These are phyloP conservation scores for Pulveroboletus frians DNA, from an alignment of 768 basidiomycete genomes.

Conservation along the genomic window DNA sequence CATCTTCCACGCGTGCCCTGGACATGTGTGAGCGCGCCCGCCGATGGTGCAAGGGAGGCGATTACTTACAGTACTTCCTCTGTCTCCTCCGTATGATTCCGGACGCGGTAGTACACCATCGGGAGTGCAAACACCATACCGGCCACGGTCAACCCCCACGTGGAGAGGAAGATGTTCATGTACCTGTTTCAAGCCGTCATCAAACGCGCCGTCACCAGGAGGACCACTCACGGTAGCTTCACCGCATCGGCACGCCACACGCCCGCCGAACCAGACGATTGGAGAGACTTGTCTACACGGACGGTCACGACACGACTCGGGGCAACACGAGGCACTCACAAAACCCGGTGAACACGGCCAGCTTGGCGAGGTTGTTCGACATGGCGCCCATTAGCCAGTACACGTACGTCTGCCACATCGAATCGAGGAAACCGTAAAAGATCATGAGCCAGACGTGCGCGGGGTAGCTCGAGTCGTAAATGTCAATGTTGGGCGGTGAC, in stretches of 20 bases:
- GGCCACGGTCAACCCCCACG: constrained; percentile 61
- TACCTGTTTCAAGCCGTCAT: constrained; percentile 29
- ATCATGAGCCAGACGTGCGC: constrained; percentile 61
- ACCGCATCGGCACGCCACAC: constrained; percentile 69
- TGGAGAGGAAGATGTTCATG: constrained; percentile 71
- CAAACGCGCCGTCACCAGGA: too few relatives aligned
- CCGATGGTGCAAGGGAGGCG: too few relatives aligned
- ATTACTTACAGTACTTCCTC: constrained; percentile 56
- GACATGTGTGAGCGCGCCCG: too few relatives aligned
- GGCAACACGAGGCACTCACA: constrained; percentile 50
- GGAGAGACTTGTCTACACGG: constrained; percentile 64
- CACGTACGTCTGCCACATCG: constrained; percentile 81
- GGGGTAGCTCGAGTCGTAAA: constrained; percentile 50
- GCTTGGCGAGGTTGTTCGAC: constrained; percentile 75
- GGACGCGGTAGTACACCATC: constrained; percentile 69
- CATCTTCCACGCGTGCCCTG: too few relatives aligned
- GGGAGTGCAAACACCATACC: constrained; percentile 66
- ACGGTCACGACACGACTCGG: too few relatives aligned
- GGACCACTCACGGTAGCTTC: constrained; percentile 50
- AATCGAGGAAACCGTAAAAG: constrained; percentile 71
- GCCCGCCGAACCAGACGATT: constrained; percentile 69
- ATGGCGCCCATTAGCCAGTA: constrained; percentile 88
- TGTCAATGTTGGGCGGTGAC: constrained; percentile 46
- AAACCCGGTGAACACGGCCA: constrained; percentile 78
- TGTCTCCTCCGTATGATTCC: constrained; percentile 46